Evolutionary conservation across 129 eudicot genomes (phyloP).

Genomic region (Arctium lappa): DNA sequence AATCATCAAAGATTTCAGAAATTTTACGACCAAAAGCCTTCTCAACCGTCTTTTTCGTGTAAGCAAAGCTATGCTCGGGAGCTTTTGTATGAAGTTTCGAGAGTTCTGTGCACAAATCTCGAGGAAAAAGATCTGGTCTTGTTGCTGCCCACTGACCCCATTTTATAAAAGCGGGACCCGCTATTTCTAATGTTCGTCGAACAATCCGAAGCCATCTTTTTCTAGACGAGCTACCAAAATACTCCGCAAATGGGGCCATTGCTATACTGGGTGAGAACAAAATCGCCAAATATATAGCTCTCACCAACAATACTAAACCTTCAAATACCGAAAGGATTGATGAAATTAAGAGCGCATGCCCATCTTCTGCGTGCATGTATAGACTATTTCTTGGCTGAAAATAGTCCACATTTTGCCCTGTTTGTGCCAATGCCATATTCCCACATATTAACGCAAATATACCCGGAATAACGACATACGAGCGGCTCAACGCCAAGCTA

Average conservation of each 20-base stretch:
- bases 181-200: conserved; percentile 68
- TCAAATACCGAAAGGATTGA: conserved; percentile 45
- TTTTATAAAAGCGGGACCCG: conserved; percentile 94
- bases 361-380: conserved; percentile 54
- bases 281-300: conserved; percentile 61
- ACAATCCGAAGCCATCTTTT: conserved; percentile 75
- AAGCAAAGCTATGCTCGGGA: conserved; percentile 81
- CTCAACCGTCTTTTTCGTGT: conserved; percentile 79
- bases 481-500: conserved; percentile 62
- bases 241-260: conserved; percentile 84
- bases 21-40: conserved; percentile 83
- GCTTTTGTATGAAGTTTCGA: conserved; percentile 85
- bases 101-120: conserved; percentile 78
- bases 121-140: conserved; percentile 88
- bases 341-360: conserved; percentile 53
- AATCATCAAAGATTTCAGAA: conserved; percentile 77
- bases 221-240: conserved; percentile 56
- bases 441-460: conserved; percentile 50
- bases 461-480: conserved; percentile 71
- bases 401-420: conserved; percentile 38
- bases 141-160: conserved; percentile 99
- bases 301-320: conserved; percentile 51
- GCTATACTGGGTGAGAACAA: conserved; percentile 77
- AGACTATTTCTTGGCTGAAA: conserved; percentile 43
- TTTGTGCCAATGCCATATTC: conserved; percentile 49